phyloP scores from a whole-genome alignment of 352 stramenopile genomes.

The Pythium guiyangense region DNA sequence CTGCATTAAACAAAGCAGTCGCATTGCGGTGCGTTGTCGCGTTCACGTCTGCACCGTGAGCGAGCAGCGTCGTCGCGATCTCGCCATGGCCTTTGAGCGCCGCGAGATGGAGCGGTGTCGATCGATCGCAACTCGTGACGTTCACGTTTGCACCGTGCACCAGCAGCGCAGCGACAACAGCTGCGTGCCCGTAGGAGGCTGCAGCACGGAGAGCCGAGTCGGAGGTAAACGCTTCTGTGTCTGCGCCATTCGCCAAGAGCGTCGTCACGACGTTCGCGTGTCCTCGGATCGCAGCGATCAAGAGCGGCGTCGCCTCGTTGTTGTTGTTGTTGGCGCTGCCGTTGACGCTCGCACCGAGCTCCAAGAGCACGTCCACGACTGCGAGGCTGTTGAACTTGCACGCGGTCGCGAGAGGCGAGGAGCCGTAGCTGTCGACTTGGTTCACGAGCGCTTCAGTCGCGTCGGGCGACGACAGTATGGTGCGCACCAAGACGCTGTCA shows the following conservation, averaged over 20 bases:
- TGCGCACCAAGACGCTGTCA: background rate
- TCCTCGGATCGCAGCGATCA: background rate
- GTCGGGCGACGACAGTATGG: background rate
- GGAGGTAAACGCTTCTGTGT: background rate
- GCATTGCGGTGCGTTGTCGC: background rate
- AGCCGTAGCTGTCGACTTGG: background rate
- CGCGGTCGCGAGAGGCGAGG: background rate
- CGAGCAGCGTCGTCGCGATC: background rate
- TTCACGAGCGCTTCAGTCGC: background rate
- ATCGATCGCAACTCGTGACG: background rate
- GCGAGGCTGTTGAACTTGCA: background rate
- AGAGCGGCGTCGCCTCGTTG: background rate
- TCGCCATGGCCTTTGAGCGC: background rate
- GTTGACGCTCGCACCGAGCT: background rate
- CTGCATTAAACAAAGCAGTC: too few species aligned
- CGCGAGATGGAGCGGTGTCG: background rate
- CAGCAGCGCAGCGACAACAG: background rate
- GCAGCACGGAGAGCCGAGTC: background rate
- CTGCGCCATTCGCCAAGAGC: background rate
- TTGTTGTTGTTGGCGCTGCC: background rate
- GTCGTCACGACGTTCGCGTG: background rate
- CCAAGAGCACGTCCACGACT: background rate
- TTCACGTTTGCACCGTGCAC: background rate
- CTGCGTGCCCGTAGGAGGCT: background rate
- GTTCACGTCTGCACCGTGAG: background rate